Evolutionary conservation across 2,329 filamentous ascomycete species (phyloP).

Genomic region (Penicillium sp.): DNA sequence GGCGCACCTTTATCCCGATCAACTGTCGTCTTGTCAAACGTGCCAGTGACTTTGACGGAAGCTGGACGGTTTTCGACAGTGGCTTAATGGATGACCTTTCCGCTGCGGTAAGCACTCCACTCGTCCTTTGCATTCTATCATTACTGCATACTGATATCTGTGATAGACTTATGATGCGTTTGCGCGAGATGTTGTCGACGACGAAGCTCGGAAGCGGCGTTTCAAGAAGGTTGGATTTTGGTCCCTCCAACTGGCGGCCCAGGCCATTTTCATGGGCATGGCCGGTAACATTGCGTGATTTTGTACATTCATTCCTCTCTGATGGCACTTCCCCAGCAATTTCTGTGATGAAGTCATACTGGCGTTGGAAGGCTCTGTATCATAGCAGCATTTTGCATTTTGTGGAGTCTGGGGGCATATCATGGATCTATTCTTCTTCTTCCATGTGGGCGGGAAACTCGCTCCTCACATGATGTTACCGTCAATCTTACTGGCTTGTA

Average conservation of each 20-base stretch:
- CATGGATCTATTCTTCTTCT: slow-evolving; percentile 3
- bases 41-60: slow-evolving; percentile 85
- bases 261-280: slow-evolving; percentile 93
- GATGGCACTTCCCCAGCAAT: not conserved
- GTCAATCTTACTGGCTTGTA: not conserved
- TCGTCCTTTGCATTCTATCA: not conserved
- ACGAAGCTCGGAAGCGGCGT: slow-evolving; percentile 79
- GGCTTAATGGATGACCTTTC: slow-evolving; percentile 92
- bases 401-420: slow-evolving; percentile 14
- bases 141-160: slow-evolving; percentile 12
- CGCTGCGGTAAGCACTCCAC: slow-evolving; percentile 62
- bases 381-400: slow-evolving; percentile 38
- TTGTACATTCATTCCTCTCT: slow-evolving; percentile 23
- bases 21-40: slow-evolving; percentile 92
- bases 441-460: not conserved
- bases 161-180: slow-evolving; percentile 84
- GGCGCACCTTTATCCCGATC: slow-evolving; percentile 92
- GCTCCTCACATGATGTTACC: slow-evolving; percentile 1
- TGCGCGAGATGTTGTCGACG: slow-evolving; percentile 84
- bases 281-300: slow-evolving; percentile 71
- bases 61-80: slow-evolving; percentile 92
- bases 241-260: slow-evolving; percentile 88
- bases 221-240: slow-evolving; percentile 97
- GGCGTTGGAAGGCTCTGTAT: slow-evolving; percentile 52
- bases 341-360: slow-evolving; percentile 21